Evolutionary conservation across 768 basidiomycete genomes (phyloP).

Genomic region (Psilocybe sp.): DNA sequence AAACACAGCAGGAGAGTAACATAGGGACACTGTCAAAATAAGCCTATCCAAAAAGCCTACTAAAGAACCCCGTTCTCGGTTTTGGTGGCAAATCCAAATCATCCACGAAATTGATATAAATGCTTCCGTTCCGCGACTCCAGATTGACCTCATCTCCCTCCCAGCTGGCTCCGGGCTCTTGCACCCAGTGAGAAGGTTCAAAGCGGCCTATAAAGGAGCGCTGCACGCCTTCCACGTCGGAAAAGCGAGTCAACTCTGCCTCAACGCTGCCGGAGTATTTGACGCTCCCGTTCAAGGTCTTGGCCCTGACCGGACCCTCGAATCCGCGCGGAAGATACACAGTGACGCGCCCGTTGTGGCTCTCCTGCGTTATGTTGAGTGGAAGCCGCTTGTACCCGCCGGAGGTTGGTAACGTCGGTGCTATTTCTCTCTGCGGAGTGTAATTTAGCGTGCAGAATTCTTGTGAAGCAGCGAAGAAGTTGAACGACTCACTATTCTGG

Average conservation of each 20-base stretch:
- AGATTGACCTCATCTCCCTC: conserved; percentile 31
- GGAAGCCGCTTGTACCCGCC: conserved; percentile 16
- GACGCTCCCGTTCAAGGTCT: conserved; percentile 22
- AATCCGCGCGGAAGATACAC: conserved; percentile 40
- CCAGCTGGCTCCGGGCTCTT: conserved; percentile 21
- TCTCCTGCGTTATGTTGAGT: conserved; percentile 17
- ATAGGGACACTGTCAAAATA: no score
- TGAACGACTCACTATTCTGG: conserved; percentile 11
- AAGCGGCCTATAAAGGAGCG: conserved; percentile 37
- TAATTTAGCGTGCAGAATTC: not conserved
- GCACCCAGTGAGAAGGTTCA: conserved; percentile 10
- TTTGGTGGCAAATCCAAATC: conserved; percentile 17
- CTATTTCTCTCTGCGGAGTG: conserved; percentile 16
- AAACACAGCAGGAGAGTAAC: no score
- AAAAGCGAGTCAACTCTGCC: conserved; percentile 25
- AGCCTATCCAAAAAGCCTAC: no score
- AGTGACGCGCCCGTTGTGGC: conserved; percentile 27
- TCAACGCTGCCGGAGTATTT: conserved; percentile 28
- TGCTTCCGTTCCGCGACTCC: conserved; percentile 31
- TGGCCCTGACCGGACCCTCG: conserved; percentile 29
- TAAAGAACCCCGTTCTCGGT: no score
- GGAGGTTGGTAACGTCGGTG: conserved; percentile 1
- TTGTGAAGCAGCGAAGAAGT: not conserved
- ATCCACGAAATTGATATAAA: conserved; percentile 34
- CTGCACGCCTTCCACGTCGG: conserved; percentile 25